Evolutionary conservation across 2,329 filamentous ascomycete genomes (phyloP), one percentile per base, ranked within the genome.

Genomic region (Emergomyces pasteurianus): DNA sequence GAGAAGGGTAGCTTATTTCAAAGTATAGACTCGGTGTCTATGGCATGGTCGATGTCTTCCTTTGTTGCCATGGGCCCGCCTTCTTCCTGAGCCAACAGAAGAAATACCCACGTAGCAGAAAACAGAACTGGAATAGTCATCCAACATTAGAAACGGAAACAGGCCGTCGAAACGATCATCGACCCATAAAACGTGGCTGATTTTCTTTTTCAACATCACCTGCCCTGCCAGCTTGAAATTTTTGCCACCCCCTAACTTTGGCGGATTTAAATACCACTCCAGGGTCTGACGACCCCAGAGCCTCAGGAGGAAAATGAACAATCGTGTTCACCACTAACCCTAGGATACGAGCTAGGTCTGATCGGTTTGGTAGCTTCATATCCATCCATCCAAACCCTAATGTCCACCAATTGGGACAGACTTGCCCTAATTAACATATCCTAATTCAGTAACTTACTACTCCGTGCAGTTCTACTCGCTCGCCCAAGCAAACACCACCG

Each of bases 41-140:
- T 81, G 54, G 62, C 80, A 2, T 80, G 81, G 78, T 77, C 77
- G 0, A 72, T 81, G 1, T 71, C 76, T 2, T 66, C 82, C 47
- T 77, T 79, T 60, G 64, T 77, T 26, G 68, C 78, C 77, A 14
- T 79, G 70, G 74, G 65, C 72, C 70, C 69, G 84, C 85, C 3
- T 72, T 71, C 0, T 87, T 88, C 68, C 76, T 88, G 2, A 81
- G 74, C 0, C 68, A 77, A 0, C 74, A 79, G 58, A 82, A 86
- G 67, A 76, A 78, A 62, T 75, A 77, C 31, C 71, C 70, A 74
- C 2, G 65, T 75, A 10, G 70, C 71, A 0, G 68, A 65, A 6
- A 76, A 78, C 64, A 70, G 72, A 60, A 77, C 74, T 0, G 75
- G 74, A 6, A 74, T 75, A 46, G 65, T 65, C 14, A 70, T 66